These are phyloP conservation scores for Dryas octopetala DNA, from an alignment of 306 rosid genomes.

Conservation along the genomic window DNA sequence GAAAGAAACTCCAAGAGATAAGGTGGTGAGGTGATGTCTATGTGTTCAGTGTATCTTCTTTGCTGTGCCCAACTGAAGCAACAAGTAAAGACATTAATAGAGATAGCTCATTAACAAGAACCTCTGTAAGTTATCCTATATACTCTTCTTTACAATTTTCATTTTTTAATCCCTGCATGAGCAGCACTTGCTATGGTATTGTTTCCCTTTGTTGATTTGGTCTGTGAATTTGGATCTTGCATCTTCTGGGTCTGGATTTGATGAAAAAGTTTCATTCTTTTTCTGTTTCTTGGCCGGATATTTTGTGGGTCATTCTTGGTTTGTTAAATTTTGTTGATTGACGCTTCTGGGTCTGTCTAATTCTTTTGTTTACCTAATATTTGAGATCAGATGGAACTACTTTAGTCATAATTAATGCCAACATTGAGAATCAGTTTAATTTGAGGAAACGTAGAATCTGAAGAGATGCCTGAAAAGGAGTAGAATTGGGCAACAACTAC, in stretches of 20 bases:
- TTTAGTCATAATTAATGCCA: background rate
- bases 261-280: conserved; percentile 18
- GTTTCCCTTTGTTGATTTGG: conserved; percentile 1
- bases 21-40: conserved; percentile 16
- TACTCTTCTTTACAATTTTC: background rate
- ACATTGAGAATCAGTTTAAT: background rate
- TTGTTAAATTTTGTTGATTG: conserved; percentile 25
- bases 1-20: conserved; percentile 17
- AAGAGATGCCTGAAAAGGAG: no score
- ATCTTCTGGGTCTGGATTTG: conserved; percentile 16
- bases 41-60: conserved; percentile 30
- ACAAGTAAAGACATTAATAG: conserved; percentile 9
- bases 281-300: conserved; percentile 14
- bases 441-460: background rate
- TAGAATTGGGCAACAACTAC: background rate
- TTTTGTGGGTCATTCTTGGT: conserved; percentile 21
- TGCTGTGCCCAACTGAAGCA: conserved; percentile 14
- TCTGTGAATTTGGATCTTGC: conserved; percentile 17
- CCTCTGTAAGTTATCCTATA: conserved; percentile 47
- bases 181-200: background rate
- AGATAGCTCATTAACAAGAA: conserved; percentile 13
- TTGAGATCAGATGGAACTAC: background rate
- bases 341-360: conserved; percentile 4
- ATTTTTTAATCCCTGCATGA: background rate
- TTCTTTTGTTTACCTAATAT: background rate